Percentiles rank a stretch among this genome's conserved stretches.
phyloP scores from a whole-genome alignment of 2,329 filamentous ascomycete genomes.

The Paraphaeosphaeria sporulosa region DNA sequence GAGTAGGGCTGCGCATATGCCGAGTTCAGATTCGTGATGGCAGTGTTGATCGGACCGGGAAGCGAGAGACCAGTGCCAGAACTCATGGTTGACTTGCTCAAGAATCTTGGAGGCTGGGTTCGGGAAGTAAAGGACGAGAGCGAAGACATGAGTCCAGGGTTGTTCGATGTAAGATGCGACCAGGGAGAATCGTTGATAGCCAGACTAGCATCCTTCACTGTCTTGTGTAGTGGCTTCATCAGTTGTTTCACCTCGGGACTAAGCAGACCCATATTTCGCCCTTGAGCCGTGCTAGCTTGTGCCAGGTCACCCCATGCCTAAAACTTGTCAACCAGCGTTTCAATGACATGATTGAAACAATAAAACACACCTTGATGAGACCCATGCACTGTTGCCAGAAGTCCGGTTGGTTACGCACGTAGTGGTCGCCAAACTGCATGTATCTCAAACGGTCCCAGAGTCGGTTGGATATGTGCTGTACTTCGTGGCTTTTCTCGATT shows the following conservation, averaged over 20 bases:
- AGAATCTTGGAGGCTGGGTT: constrained; percentile 42
- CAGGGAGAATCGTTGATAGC: constrained; percentile 73
- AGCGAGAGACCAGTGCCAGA: constrained; percentile 35
- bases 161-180: constrained; percentile 61
- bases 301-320: constrained; percentile 73
- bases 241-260: constrained; percentile 74
- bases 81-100: constrained; percentile 35
- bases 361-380: constrained; percentile 64
- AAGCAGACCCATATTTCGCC: constrained; percentile 55
- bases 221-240: constrained; percentile 81
- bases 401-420: constrained; percentile 69
- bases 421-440: constrained; percentile 86
- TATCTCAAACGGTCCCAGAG: constrained; percentile 76
- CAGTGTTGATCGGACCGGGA: constrained; percentile 48
- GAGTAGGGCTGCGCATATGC: constrained; percentile 39
- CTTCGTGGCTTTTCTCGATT: constrained; percentile 73
- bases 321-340: constrained; percentile 42
- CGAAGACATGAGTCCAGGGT: constrained; percentile 34
- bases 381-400: constrained; percentile 76
- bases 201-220: constrained; percentile 80
- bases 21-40: constrained; percentile 39
- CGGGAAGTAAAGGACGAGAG: constrained; percentile 46
- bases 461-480: constrained; percentile 75
- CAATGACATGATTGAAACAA: constrained; percentile 20
- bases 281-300: constrained; percentile 44